These are phyloP conservation scores for Nematodospora anomalae DNA, from an alignment of 1,139 yeast genomes.

Conservation along the genomic window DNA sequence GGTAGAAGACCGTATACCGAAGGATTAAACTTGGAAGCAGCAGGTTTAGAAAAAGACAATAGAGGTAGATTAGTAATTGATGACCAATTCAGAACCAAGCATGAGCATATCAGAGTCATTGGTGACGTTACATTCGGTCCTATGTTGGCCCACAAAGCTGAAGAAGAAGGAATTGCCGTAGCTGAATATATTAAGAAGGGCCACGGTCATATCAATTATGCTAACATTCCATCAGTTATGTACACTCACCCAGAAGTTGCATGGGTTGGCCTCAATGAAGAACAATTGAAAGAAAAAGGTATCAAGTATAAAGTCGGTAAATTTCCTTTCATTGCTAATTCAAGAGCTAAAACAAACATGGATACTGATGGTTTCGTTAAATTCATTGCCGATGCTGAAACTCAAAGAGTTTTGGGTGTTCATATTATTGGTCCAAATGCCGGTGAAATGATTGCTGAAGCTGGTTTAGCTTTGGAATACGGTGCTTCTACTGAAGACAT, in stretches of 20 bases:
- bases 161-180: conserved; percentile 99
- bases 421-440: conserved; percentile 98
- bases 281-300: conserved; percentile 93
- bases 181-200: conserved; percentile 92
- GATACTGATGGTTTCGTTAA: conserved; percentile 98
- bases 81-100: conserved; percentile 88
- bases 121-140: conserved; percentile 99
- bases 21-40: conserved; percentile 84
- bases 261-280: conserved; percentile 97
- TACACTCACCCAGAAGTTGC: conserved; percentile 99
- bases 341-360: conserved; percentile 97
- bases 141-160: conserved; percentile 99
- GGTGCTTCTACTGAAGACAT: conserved; percentile 98
- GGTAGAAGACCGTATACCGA: conserved; percentile 98
- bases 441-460: conserved; percentile 99
- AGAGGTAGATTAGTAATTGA: conserved; percentile 93
- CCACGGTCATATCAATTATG: conserved; percentile 97
- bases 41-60: conserved; percentile 88
- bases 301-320: conserved; percentile 91
- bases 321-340: conserved; percentile 98
- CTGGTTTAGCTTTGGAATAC: conserved; percentile 94
- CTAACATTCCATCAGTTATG: conserved; percentile 97
- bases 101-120: conserved; percentile 91
- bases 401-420: conserved; percentile 93
- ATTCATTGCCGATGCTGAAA: conserved; percentile 93